These are phyloP conservation scores for Termitomyces sp. DNA, from an alignment of 768 basidiomycete genomes.

Conservation along the genomic window DNA sequence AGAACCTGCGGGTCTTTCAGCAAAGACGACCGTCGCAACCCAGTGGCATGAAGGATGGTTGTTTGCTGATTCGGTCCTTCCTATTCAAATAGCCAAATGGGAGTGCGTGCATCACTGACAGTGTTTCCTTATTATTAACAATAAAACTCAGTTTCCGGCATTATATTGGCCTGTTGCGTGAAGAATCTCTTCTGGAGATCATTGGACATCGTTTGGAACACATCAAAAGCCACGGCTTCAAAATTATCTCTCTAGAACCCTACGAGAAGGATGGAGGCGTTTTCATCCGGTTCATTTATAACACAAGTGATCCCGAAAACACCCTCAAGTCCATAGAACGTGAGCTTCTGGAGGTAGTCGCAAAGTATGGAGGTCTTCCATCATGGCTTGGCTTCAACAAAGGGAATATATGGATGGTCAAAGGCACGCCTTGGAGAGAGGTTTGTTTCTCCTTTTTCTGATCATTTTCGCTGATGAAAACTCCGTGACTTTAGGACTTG, in stretches of 20 bases:
- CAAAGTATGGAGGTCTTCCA: constrained; percentile 49
- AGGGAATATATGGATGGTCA: constrained; percentile 65
- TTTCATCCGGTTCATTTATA: constrained; percentile 70
- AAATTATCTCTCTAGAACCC: constrained; percentile 57
- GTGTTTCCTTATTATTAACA: constrained; percentile 2
- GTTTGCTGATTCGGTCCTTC: constrained; percentile 76
- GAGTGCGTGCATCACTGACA: constrained; percentile 46
- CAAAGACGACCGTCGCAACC: neutral
- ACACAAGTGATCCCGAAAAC: constrained; percentile 26
- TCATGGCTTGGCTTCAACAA: constrained; percentile 53
- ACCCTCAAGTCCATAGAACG: constrained; percentile 44
- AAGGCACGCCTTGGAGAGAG: constrained; percentile 78
- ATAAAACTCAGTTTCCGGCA: constrained; percentile 46
- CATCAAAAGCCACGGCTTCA: constrained; percentile 53
- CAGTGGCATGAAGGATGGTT: constrained; percentile 34
- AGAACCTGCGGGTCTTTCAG: neutral
- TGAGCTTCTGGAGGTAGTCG: constrained; percentile 36
- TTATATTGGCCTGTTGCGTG: constrained; percentile 54
- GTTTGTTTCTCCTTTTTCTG: constrained; percentile 28
- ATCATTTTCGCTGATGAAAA: neutral
- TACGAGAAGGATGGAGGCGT: constrained; percentile 81
- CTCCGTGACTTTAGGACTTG: constrained; percentile 60
- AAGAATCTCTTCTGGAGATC: constrained; percentile 47
- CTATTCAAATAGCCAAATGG: constrained; percentile 62
- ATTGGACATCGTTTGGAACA: constrained; percentile 43